Evolutionary conservation across 2,329 filamentous ascomycete species (phyloP).

Genomic region (Sporothrix phasma): DNA sequence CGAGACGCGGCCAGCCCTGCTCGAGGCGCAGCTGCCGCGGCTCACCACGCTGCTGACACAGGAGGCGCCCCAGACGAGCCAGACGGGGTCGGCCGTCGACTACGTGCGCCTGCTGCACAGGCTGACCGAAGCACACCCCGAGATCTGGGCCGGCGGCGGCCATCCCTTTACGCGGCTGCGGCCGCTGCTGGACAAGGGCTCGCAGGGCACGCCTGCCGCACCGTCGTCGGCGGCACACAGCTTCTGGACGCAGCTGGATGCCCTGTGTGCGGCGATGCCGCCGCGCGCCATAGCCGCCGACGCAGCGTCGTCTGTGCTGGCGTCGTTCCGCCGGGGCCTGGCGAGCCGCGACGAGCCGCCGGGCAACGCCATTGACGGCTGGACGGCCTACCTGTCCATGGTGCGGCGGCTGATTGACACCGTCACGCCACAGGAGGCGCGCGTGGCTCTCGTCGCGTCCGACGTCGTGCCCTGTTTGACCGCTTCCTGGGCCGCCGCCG

Average conservation of each 20-base stretch:
- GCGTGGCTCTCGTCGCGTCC: constrained; percentile 35
- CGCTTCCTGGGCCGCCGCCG: constrained; percentile 40
- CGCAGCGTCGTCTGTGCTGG: constrained; percentile 51
- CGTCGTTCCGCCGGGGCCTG: constrained; percentile 61
- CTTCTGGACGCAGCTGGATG: constrained; percentile 63
- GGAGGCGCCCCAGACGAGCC: constrained; percentile 62
- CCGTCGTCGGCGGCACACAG: constrained; percentile 30
- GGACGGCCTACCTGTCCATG: constrained; percentile 63
- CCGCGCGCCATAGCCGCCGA: constrained; percentile 33
- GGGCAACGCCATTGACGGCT: constrained; percentile 57
- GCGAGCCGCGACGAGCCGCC: constrained; percentile 64
- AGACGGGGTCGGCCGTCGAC: constrained; percentile 63
- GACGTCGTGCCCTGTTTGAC: constrained; percentile 45
- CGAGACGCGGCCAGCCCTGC: constrained; percentile 34
- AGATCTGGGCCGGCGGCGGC: constrained; percentile 61
- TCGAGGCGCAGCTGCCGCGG: constrained; percentile 40
- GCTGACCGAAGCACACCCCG: constrained; percentile 55
- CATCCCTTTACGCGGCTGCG: constrained; percentile 48
- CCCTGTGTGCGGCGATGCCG: constrained; percentile 53
- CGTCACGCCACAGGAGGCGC: constrained; percentile 36
- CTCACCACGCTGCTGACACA: constrained; percentile 54
- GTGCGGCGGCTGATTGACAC: constrained; percentile 42
- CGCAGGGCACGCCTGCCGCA: constrained; percentile 53
- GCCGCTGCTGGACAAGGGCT: constrained; percentile 71
- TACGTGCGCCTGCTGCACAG: constrained; percentile 56